Percentiles rank a stretch among this genome's conserved stretches.
Evolutionary conservation across 164 flowering plant species (phyloP).

Genomic region (Umbilicus rupestris): DNA sequence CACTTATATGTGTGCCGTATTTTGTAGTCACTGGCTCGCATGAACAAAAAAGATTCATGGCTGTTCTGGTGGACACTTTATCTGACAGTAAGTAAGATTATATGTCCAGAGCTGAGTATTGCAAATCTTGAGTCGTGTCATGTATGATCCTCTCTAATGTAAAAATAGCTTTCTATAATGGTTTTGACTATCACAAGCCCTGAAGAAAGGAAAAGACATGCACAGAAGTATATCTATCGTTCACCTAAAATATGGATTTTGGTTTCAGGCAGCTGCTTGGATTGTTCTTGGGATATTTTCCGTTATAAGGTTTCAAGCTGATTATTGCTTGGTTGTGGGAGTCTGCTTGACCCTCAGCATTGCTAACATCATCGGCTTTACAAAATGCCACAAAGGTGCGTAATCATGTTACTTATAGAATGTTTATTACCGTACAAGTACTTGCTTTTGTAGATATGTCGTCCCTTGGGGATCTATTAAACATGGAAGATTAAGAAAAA

Average conservation of each 20-base stretch:
- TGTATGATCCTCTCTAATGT: no score
- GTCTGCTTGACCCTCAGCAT: constrained; percentile 80
- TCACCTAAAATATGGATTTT: not conserved
- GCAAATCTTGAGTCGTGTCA: no score
- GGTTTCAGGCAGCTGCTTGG: constrained; percentile 78
- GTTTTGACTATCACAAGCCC: no score
- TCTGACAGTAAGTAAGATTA: constrained; percentile 52
- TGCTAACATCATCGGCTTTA: not conserved
- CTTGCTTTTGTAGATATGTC: no score
- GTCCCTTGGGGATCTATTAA: no score
- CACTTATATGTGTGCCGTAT: no score
- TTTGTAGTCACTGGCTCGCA: constrained; percentile 76
- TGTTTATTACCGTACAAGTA: no score
- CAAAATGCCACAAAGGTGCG: not conserved
- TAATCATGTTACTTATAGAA: not conserved
- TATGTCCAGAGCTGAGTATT: not conserved
- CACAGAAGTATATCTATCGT: no score
- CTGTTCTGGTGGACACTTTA: constrained; percentile 98
- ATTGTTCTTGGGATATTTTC: constrained; percentile 77
- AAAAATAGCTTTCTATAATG: no score
- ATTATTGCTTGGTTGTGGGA: constrained; percentile 86
- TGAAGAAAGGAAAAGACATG: no score
- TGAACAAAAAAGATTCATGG: constrained; percentile 99
- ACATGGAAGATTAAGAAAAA: no score
- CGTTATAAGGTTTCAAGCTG: constrained; percentile 85